phyloP scores from a whole-genome alignment of 371 early-diverging fungal species.

The Funneliformis caledonium region DNA sequence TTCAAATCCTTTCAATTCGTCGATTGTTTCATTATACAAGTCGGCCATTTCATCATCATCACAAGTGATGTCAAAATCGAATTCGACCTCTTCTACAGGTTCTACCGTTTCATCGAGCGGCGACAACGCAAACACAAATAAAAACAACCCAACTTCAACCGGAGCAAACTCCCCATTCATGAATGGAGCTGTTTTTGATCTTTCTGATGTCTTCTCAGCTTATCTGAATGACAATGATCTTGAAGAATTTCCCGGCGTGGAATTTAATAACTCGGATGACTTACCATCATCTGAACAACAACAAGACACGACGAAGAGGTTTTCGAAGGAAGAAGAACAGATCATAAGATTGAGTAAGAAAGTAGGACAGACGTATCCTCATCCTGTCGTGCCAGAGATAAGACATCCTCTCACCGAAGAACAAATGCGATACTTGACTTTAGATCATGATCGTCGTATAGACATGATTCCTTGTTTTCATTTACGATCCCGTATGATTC shows the following conservation, averaged over 20 bases:
- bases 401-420: not conserved
- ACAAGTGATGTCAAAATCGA: not conserved
- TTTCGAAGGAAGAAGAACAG: constrained; percentile 6
- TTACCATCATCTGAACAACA: not conserved
- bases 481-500: constrained; percentile 38
- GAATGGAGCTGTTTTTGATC: not conserved
- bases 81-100: not conserved
- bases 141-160: not conserved
- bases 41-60: not conserved
- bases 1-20: not conserved
- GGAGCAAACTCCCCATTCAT: not conserved
- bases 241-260: not conserved
- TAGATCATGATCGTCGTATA: constrained; percentile 37
- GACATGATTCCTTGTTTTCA: constrained; percentile 40
- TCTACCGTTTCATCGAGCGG: not conserved
- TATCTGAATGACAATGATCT: not conserved
- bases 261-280: not conserved
- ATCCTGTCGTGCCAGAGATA: not conserved
- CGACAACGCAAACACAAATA: not conserved
- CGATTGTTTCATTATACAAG: not conserved
- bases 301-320: not conserved
- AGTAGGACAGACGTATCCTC: not conserved
- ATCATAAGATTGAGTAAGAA: not conserved
- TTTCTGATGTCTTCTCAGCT: not conserved
- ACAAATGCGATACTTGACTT: not conserved